Evolutionary conservation across 75 land plant species (phyloP), one percentile per base, ranked within the genome.

Genomic region (Pinus taeda): DNA sequence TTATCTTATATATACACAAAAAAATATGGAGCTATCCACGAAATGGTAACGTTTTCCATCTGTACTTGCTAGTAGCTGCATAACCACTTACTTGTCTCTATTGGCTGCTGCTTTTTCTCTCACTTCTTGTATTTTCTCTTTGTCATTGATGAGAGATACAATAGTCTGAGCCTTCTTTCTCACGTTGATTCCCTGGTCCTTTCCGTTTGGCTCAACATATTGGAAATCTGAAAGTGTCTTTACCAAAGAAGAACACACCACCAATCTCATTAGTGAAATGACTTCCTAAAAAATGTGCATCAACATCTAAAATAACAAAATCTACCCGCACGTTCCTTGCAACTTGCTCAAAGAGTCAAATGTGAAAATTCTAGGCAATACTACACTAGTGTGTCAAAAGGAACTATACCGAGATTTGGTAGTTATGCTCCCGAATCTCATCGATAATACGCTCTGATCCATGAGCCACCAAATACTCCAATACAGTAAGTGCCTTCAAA

Each of bases 141-240:
- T 94, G 67, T 94, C 87, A 72, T 82, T 88, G 75, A 92, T 76
- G 37, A 94, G 84, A 42, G 73, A 60, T 18, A 88, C 79, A 57
- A 93, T 83, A 33, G 76, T 80, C 66, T 91, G 90, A 79, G 88
- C 89, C 82, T 93, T 93, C 80, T 79, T 93, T 76, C 96, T 81
- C 30, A 93, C 96, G 85, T 91, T 93, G 77, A 81, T 85, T 69
- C 96, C 96, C 64, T 86, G 86, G 73, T 93, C 96, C 77, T 85
- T 91, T 45, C 94, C 96, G 76, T 85, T 86, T 49, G 94, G 85
- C 56, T 93, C 96, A 29, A 86, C 79, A 77, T 86, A 89, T 73
- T 91, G 85, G 75, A 93, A 93, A 71, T 86, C 86, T 73, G 88
- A 82, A 57, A 94, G 79, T 39, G 88, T 77, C 94, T 94, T 79